Conservation (phyloP, 257 asterid species). For the Nicotiana tomentosiformis region DNA sequence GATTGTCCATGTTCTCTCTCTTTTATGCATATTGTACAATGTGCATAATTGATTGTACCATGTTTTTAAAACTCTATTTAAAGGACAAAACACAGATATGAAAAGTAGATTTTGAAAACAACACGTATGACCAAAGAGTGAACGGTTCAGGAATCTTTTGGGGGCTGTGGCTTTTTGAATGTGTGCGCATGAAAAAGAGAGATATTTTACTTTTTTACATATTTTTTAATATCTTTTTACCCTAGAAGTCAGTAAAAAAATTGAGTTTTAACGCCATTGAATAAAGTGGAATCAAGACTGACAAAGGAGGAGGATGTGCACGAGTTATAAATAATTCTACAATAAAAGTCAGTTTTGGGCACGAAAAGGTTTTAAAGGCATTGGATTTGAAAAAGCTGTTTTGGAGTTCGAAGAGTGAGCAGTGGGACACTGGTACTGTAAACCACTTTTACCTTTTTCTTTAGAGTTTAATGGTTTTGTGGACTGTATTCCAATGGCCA, state of each 20-base stretch:
- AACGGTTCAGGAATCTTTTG: slow-evolving; percentile 6
- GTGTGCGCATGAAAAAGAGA: not conserved
- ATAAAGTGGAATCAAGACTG: not conserved
- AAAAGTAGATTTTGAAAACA: not conserved
- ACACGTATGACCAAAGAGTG: not conserved
- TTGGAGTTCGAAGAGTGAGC: not conserved
- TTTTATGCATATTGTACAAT: slow-evolving; percentile 8
- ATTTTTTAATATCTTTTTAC: not conserved
- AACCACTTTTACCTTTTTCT: not conserved
- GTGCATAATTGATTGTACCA: not conserved
- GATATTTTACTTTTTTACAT: not conserved
- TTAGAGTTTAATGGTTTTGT: not conserved
- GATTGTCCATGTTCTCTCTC: slow-evolving; percentile 12
- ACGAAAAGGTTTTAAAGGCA: not conserved
- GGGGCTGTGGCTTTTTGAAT: not conserved
- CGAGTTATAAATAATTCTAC: not conserved
- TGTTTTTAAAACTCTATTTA: not conserved
- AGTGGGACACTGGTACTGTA: not conserved
- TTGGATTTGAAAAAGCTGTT: not conserved
- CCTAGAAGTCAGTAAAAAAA: not conserved
- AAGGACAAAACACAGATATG: not conserved
- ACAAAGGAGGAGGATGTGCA: not conserved
- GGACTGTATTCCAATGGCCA: not conserved
- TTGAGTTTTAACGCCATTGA: not conserved
- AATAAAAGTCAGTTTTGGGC: not conserved